Conservation (phyloP, 495 filamentous ascomycete genomes). For the Penicillium mononematosum region DNA sequence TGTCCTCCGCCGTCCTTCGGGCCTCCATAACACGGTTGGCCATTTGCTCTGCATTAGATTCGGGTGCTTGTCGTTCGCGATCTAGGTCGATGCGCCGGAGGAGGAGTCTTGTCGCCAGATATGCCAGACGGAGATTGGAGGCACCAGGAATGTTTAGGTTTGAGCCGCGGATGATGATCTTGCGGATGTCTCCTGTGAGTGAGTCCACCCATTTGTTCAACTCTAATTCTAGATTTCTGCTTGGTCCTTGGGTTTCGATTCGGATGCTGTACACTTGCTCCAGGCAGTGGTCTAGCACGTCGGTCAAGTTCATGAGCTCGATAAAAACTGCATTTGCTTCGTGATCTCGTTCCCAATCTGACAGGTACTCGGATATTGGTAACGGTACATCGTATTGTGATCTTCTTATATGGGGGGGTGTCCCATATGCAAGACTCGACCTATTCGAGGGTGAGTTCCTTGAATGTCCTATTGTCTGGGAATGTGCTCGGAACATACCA, state of each 20-base stretch:
- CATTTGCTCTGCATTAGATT: constrained; percentile 3
- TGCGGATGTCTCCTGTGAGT: constrained; percentile 24
- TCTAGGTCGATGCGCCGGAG: constrained; percentile 28
- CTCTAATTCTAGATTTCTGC: constrained; percentile 21
- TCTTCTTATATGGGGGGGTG: constrained; percentile 32
- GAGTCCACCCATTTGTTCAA: constrained; percentile 26
- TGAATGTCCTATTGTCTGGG: not conserved
- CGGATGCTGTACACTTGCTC: constrained; percentile 32
- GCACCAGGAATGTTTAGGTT: constrained; percentile 21
- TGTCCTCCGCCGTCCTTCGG: constrained; percentile 34
- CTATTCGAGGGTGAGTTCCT: constrained; percentile 14
- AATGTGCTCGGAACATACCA: constrained; percentile 1
- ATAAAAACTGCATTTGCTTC: constrained; percentile 27
- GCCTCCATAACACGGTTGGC: constrained; percentile 13
- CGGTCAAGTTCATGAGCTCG: constrained; percentile 35
- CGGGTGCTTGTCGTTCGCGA: not conserved
- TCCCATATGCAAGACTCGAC: constrained; percentile 41
- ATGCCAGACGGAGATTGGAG: constrained; percentile 36
- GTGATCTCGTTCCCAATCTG: constrained; percentile 7
- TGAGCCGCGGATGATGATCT: constrained; percentile 18
- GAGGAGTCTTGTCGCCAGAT: constrained; percentile 30
- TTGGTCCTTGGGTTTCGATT: constrained; percentile 7
- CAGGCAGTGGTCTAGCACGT: constrained; percentile 34
- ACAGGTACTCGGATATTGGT: constrained; percentile 27
- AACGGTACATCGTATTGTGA: constrained; percentile 43